These are phyloP conservation scores for Leptographium procerum DNA, from an alignment of 2,329 filamentous ascomycete species.

Conservation along the genomic window DNA sequence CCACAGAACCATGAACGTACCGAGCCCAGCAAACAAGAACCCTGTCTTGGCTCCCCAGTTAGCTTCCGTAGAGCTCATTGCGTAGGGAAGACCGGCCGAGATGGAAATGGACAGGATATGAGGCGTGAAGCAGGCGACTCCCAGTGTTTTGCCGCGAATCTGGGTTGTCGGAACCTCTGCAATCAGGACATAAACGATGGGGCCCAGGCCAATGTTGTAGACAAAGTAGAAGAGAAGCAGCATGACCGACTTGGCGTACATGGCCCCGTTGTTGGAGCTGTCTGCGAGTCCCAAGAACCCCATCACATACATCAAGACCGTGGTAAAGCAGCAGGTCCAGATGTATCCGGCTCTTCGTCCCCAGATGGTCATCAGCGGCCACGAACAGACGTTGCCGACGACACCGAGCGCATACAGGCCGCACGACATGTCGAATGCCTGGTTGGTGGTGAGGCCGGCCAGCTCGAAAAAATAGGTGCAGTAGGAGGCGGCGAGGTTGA, in stretches of 20 bases:
- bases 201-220: constrained; percentile 25
- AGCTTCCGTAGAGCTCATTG: constrained; percentile 11
- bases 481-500: constrained; percentile 26
- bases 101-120: constrained; percentile 17
- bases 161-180: constrained; percentile 24
- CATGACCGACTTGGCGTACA: constrained; percentile 1
- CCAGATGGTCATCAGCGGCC: constrained; percentile 21
- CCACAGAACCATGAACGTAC: constrained; percentile 17
- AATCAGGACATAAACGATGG: constrained; percentile 24
- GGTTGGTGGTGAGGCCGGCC: constrained; percentile 24
- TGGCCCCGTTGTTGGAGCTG: not conserved
- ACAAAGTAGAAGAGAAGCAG: constrained; percentile 22
- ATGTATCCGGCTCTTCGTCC: constrained; percentile 25
- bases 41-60: constrained; percentile 24
- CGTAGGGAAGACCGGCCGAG: constrained; percentile 18
- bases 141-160: constrained; percentile 22
- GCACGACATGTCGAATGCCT: constrained; percentile 17
- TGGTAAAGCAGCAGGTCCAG: constrained; percentile 20
- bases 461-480: constrained; percentile 30
- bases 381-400: constrained; percentile 25
- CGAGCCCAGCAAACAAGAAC: constrained; percentile 25
- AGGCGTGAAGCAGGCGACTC: no score
- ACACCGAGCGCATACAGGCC: constrained; percentile 26
- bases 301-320: constrained; percentile 25
- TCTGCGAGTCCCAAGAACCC: constrained; percentile 21